A percentile compares a stretch with the other conserved stretches of the same genome.
phyloP scores from a whole-genome alignment of 495 filamentous ascomycete species.

The Hyaloscypha hepaticicola region DNA sequence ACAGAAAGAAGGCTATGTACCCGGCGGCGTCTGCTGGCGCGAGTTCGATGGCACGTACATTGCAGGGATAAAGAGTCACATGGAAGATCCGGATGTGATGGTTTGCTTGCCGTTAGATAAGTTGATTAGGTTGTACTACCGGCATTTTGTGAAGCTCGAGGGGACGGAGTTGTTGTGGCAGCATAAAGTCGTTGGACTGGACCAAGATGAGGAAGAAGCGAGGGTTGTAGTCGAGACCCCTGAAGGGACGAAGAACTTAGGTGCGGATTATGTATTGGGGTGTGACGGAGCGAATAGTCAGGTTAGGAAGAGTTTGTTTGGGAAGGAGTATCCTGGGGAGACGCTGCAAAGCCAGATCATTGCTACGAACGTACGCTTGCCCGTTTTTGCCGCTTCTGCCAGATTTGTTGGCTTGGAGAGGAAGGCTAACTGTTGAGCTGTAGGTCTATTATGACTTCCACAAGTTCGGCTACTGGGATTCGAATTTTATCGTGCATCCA shows the following conservation, averaged over 20 bases:
- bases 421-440: constrained; percentile 45
- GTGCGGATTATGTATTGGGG: constrained; percentile 54
- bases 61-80: constrained; percentile 31
- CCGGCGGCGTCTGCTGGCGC: constrained; percentile 53
- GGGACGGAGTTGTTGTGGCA: constrained; percentile 45
- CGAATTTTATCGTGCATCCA: constrained; percentile 60
- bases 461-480: constrained; percentile 53
- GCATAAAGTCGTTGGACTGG: constrained; percentile 48
- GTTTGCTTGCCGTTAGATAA: constrained; percentile 47
- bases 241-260: constrained; percentile 34
- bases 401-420: neutral
- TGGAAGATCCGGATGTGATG: constrained; percentile 45
- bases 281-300: constrained; percentile 59
- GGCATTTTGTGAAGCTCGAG: constrained; percentile 45
- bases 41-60: constrained; percentile 43
- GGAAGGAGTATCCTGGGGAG: constrained; percentile 53
- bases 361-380: constrained; percentile 55
- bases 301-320: constrained; percentile 55
- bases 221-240: constrained; percentile 52
- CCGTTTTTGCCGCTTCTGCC: constrained; percentile 28
- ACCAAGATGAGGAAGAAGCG: constrained; percentile 48
- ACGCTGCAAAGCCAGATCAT: constrained; percentile 60
- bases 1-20: constrained; percentile 45
- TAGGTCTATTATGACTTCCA: constrained; percentile 60
- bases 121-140: constrained; percentile 46